Percentiles rank a stretch among this genome's conserved stretches.
These are phyloP conservation scores for Dimargaris cristalligena DNA, from an alignment of 192 early-diverging fungal genomes.

Conservation along the genomic window DNA sequence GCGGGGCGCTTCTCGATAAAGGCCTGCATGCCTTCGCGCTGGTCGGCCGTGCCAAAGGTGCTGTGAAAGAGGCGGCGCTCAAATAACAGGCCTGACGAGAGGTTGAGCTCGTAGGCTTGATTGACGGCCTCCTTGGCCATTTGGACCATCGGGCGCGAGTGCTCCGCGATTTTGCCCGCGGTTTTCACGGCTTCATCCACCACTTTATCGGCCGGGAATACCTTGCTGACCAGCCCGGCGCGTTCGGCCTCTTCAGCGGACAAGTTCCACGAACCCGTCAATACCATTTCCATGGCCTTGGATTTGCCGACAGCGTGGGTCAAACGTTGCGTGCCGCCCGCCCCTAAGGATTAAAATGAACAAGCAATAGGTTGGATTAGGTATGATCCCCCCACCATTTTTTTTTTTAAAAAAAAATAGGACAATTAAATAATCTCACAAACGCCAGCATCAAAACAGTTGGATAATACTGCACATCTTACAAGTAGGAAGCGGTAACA, in stretches of 20 bases:
- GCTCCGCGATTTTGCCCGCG: constrained; percentile 67
- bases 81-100: constrained; percentile 69
- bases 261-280: constrained; percentile 72
- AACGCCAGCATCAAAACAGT: too few relatives aligned
- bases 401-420: too few relatives aligned
- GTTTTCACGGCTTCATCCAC: constrained; percentile 82
- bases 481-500: too few relatives aligned
- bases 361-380: too few relatives aligned
- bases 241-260: constrained; percentile 71
- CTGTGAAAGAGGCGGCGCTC: constrained; percentile 92
- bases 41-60: constrained; percentile 79
- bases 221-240: constrained; percentile 72
- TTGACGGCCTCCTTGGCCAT: constrained; percentile 97
- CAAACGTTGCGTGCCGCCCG: constrained; percentile 69
- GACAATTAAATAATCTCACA: too few relatives aligned
- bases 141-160: constrained; percentile 72
- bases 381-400: too few relatives aligned
- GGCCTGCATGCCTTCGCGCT: constrained; percentile 92
- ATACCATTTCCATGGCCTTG: constrained; percentile 92
- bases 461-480: too few relatives aligned
- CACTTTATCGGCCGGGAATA: constrained; percentile 71
- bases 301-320: constrained; percentile 91
- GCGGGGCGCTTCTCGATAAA: constrained; percentile 86
- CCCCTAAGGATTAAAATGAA: constrained; percentile 18
- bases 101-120: constrained; percentile 75